Conservation (phyloP, 2,329 filamentous ascomycete genomes). For the Fusarium illudens region DNA sequence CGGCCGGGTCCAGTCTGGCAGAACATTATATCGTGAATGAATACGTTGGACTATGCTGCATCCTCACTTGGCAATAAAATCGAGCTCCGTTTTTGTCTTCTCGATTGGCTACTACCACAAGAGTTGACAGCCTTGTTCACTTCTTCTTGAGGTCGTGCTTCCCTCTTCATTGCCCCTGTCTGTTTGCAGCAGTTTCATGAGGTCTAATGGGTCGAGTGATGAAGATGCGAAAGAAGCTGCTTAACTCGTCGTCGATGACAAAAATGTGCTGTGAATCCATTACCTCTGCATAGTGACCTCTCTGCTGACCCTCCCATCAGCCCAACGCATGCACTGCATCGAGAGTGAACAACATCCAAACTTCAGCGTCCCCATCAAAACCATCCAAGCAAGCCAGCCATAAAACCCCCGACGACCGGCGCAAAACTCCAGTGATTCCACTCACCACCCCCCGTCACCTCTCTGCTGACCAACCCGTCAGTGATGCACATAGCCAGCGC, state of each 20-base stretch:
- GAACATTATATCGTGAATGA: neutral
- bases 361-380: neutral
- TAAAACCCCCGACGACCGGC: constrained; percentile 9
- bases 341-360: neutral
- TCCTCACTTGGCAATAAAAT: neutral
- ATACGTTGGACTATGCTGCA: neutral
- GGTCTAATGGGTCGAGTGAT: neutral
- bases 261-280: too few relatives aligned
- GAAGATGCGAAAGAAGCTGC: neutral
- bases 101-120: neutral
- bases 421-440: constrained; percentile 35
- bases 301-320: neutral
- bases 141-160: neutral
- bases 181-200: neutral
- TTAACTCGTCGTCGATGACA: neutral
- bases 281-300: too few relatives aligned
- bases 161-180: neutral
- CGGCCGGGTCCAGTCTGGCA: neutral
- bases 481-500: constrained; percentile 4
- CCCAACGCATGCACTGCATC: neutral
- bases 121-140: neutral
- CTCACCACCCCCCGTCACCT: constrained; percentile 23
- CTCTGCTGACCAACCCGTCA: constrained; percentile 30
- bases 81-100: neutral
- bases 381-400: neutral